Evolutionary conservation across 2,329 filamentous ascomycete species (phyloP).

Genomic region (Aspergillus ibericus): DNA sequence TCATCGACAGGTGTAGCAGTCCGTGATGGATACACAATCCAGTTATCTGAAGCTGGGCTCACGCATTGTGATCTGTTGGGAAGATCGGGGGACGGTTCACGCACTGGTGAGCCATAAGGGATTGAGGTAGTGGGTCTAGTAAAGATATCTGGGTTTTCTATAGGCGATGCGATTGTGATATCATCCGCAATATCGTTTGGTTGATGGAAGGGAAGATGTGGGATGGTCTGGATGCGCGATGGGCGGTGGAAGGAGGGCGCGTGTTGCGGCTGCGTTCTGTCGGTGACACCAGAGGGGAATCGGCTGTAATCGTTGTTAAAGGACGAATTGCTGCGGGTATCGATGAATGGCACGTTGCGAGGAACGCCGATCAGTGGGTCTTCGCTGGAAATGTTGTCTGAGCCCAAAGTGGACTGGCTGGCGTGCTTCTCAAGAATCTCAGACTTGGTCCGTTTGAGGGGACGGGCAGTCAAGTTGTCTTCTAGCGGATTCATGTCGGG

Average conservation of each 20-base stretch:
- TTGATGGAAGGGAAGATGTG: slow-evolving; percentile 32
- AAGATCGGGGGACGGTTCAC: slow-evolving; percentile 29
- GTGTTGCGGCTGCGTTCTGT: slow-evolving; percentile 50
- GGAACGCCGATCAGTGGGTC: slow-evolving; percentile 46
- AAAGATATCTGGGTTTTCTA: slow-evolving; percentile 29
- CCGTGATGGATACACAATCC: slow-evolving; percentile 41
- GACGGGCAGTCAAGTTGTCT: slow-evolving; percentile 71
- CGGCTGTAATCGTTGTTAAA: slow-evolving; percentile 58
- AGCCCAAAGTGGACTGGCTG: slow-evolving; percentile 50
- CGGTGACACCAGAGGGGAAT: slow-evolving; percentile 50
- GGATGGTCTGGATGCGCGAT: slow-evolving; percentile 34
- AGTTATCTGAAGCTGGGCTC: slow-evolving; percentile 43
- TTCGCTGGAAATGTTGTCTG: slow-evolving; percentile 39
- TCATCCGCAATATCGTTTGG: slow-evolving; percentile 31
- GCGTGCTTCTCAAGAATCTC: slow-evolving; percentile 64
- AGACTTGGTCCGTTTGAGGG: slow-evolving; percentile 73
- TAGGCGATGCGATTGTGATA: slow-evolving; percentile 26
- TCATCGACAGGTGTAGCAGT: slow-evolving; percentile 31
- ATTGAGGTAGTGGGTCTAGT: slow-evolving; percentile 34
- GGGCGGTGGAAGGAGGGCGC: slow-evolving; percentile 43
- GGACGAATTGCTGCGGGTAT: slow-evolving; percentile 68
- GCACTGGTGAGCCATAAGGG: slow-evolving; percentile 30
- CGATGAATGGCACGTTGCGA: slow-evolving; percentile 71
- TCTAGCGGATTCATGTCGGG: slow-evolving; percentile 96
- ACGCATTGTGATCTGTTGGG: slow-evolving; percentile 34